These are phyloP conservation scores for Extremus antarcticus DNA, from an alignment of 495 filamentous ascomycete species.

Conservation along the genomic window DNA sequence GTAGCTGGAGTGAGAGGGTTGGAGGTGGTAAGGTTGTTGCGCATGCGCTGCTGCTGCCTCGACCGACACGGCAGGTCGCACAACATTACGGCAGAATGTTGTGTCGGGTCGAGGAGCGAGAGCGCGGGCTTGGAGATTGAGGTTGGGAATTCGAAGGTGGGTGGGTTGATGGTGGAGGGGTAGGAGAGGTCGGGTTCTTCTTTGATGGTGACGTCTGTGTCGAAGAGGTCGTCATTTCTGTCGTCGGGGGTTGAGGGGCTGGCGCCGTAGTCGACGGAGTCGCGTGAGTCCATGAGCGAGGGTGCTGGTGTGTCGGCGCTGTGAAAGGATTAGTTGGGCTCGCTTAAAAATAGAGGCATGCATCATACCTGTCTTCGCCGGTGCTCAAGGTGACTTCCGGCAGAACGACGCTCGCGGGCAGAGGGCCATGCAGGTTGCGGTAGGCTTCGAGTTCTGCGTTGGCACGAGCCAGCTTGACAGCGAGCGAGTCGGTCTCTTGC, in stretches of 20 bases:
- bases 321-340: too few species aligned
- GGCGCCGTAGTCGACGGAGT: conserved; percentile 1
- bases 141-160: conserved; percentile 21
- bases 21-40: conserved; percentile 5
- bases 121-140: conserved; percentile 13
- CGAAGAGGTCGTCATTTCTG: conserved; percentile 28
- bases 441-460: conserved; percentile 45
- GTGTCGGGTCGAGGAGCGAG: conserved; percentile 67
- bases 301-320: conserved; percentile 25
- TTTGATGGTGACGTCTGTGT: conserved; percentile 34
- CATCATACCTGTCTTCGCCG: background rate
- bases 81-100: conserved; percentile 99
- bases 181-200: conserved; percentile 42
- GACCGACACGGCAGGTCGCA: conserved; percentile 99
- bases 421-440: conserved; percentile 31
- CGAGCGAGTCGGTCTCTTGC: conserved; percentile 81
- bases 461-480: conserved; percentile 41
- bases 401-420: conserved; percentile 27
- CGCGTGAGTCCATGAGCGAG: conserved; percentile 34
- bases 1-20: too few species aligned
- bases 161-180: conserved; percentile 6
- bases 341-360: too few species aligned
- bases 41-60: conserved; percentile 37
- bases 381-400: conserved; percentile 18
- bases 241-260: conserved; percentile 30